Evolutionary conservation across 164 flowering plant species (phyloP).

Genomic region (Cinnamomum chago): DNA sequence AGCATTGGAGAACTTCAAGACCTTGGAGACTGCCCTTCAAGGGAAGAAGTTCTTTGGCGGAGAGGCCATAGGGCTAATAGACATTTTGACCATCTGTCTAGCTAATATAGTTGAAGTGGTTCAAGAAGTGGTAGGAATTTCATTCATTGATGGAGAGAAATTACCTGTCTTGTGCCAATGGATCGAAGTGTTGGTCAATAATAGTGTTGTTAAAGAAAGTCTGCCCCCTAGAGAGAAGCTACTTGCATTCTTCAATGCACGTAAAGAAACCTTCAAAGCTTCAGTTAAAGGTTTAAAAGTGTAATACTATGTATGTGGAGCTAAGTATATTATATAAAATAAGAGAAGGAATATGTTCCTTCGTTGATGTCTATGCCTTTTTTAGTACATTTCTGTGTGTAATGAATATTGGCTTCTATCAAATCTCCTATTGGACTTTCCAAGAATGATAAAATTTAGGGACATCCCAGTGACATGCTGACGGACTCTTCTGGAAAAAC

Average conservation of each 20-base stretch:
- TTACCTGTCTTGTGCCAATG: constrained; percentile 35
- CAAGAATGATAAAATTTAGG: no score
- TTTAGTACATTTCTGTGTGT: no score
- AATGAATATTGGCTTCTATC: no score
- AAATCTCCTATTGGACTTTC: no score
- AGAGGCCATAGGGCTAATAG: constrained; percentile 32
- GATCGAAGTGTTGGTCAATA: constrained; percentile 23
- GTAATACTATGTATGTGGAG: background rate
- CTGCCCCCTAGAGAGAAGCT: constrained; percentile 34
- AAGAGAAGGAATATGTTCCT: background rate
- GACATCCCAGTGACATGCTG: no score
- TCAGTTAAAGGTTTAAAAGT: background rate
- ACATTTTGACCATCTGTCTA: constrained; percentile 31
- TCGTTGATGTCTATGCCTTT: no score
- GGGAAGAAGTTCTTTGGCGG: constrained; percentile 49
- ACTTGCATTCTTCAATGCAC: background rate
- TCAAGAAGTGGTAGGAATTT: constrained; percentile 26
- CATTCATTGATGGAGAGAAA: constrained; percentile 29
- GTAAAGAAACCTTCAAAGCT: background rate
- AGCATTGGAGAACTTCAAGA: constrained; percentile 20
- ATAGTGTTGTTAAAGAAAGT: constrained; percentile 24
- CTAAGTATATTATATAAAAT: no score
- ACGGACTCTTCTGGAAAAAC: no score
- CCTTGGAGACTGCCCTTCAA: constrained; percentile 34
- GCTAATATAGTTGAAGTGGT: constrained; percentile 25